These are phyloP conservation scores for Trichoderma endophyticum DNA, from an alignment of 2,329 filamentous ascomycete species.

Conservation along the genomic window DNA sequence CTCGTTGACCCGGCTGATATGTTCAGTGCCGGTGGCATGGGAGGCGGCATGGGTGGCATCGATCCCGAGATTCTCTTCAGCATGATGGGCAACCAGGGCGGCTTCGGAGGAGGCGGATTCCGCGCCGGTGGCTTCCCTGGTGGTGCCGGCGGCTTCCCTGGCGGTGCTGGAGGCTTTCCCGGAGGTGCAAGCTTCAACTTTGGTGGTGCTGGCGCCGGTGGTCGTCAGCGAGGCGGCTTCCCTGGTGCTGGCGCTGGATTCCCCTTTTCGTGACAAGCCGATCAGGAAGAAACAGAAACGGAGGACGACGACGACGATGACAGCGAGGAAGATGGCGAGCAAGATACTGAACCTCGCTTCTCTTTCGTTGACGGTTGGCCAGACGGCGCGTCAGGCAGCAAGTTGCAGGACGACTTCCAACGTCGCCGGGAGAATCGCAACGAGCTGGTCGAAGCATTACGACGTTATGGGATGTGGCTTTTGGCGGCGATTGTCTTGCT, in stretches of 20 bases:
- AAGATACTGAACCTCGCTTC: neutral
- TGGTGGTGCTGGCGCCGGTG: conserved; percentile 31
- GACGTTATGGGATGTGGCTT: conserved; percentile 41
- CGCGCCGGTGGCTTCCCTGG: conserved; percentile 51
- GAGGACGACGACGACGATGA: conserved; percentile 31
- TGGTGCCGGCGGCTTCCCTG: conserved; percentile 49
- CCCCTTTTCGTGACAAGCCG: conserved; percentile 51
- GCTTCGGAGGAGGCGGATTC: conserved; percentile 53
- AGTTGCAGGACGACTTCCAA: conserved; percentile 30
- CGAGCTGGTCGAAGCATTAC: conserved; percentile 40
- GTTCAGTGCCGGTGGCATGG: conserved; percentile 68
- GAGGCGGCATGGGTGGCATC: conserved; percentile 64
- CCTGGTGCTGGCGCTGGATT: conserved; percentile 31
- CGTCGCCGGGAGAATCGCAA: conserved; percentile 36
- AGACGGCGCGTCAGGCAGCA: conserved; percentile 23
- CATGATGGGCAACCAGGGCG: conserved; percentile 71
- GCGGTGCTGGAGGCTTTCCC: conserved; percentile 45
- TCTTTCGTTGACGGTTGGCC: conserved; percentile 14
- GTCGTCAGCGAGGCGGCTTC: conserved; percentile 38
- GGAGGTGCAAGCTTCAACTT: conserved; percentile 57
- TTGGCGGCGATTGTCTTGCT: conserved; percentile 47
- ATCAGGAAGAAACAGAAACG: conserved; percentile 34
- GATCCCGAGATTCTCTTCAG: conserved; percentile 77
- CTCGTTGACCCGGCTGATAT: conserved; percentile 84
- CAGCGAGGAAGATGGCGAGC: conserved; percentile 29